These are phyloP conservation scores for Leccinum barrowsii DNA, from an alignment of 768 basidiomycete genomes.

Conservation along the genomic window DNA sequence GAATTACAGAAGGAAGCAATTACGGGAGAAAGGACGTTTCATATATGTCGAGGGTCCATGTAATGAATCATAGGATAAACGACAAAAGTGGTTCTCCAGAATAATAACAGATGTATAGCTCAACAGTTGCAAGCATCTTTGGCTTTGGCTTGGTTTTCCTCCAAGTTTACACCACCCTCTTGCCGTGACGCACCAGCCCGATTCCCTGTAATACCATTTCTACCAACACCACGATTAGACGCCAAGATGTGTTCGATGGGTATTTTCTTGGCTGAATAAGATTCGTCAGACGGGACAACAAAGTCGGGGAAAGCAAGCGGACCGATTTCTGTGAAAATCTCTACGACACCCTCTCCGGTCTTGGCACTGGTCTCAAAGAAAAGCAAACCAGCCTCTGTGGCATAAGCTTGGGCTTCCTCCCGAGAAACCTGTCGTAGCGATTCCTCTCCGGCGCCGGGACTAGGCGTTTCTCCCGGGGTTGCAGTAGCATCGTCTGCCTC, in stretches of 20 bases:
- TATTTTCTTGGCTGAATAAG: constrained; percentile 66
- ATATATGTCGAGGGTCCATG: constrained; percentile 23
- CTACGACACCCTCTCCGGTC: constrained; percentile 92
- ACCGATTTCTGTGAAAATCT: constrained; percentile 99
- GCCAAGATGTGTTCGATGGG: constrained; percentile 94
- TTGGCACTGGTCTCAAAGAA: constrained; percentile 99
- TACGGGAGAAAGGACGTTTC: constrained; percentile 27
- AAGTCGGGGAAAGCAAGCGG: constrained; percentile 19
- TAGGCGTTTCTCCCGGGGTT: constrained; percentile 68
- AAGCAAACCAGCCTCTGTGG: constrained; percentile 87
- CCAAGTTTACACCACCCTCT: constrained; percentile 61
- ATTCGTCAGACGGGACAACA: neutral
- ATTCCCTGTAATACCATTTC: constrained; percentile 53
- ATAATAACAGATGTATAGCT: constrained; percentile 26
- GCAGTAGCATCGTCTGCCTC: constrained; percentile 92
- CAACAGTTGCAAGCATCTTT: constrained; percentile 84
- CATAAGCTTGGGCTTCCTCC: constrained; percentile 96
- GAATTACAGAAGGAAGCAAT: constrained; percentile 26
- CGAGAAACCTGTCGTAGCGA: constrained; percentile 83
- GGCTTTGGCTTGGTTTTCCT: constrained; percentile 60
- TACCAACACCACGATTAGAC: constrained; percentile 66
- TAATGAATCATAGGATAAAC: constrained; percentile 17
- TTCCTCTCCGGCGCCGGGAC: constrained; percentile 55
- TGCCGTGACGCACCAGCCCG: constrained; percentile 51
- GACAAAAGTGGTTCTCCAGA: constrained; percentile 16